Base-by-base conservation (phyloP, 805 yeast species). In the Novakomyces olei region DNA sequence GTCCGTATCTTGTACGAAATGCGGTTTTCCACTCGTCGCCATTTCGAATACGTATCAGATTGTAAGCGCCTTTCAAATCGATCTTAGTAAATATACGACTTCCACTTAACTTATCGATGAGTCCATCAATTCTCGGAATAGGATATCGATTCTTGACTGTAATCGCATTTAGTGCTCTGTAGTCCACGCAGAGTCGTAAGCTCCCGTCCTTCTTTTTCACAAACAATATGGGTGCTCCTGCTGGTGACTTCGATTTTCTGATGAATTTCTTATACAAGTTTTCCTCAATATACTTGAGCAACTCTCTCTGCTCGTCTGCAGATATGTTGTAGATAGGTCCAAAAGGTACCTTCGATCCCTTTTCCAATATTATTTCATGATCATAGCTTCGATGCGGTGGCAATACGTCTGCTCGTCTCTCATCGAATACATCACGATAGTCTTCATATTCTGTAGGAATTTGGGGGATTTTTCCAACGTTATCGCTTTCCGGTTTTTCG, bases 41-140 rank as follows among this genome's bases (percentile, higher is more conserved):
- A 3, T 40, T 79, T 69, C 8, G 31, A 25, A 26, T 12, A n/a
- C 9, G 29, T 3, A 34, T 18, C 19, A 29, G 36, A 20, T 26
- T 10, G 20, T 29, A 34, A 9, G 45, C 48, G 5, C 34, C 34
- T 20, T 29, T 23, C 12, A 45, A 33, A 26, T 44, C 46, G 15
- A 45, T 26, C 27, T 43, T 44, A 3, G 41, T 30, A 19, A 40
- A 41, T 5, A 36, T 18, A 8, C 9, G 19, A 5, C 39, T 32
- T 3, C 24, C 30, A 2, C 36, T 32, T 3, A 44, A 3, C 34
- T 40, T 16, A 32, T 42, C 22, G 5, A 25, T n/a, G 4, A 29
- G 18, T 8, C 33, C 36, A 2, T 29, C 33, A n/a, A 32, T 32
- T 10, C 34, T 19, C 8, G 47, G 47, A 2, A 44, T 14, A 5